Conservation (phyloP, 2,329 filamentous ascomycete species). For the Pyricularia sp. region DNA sequence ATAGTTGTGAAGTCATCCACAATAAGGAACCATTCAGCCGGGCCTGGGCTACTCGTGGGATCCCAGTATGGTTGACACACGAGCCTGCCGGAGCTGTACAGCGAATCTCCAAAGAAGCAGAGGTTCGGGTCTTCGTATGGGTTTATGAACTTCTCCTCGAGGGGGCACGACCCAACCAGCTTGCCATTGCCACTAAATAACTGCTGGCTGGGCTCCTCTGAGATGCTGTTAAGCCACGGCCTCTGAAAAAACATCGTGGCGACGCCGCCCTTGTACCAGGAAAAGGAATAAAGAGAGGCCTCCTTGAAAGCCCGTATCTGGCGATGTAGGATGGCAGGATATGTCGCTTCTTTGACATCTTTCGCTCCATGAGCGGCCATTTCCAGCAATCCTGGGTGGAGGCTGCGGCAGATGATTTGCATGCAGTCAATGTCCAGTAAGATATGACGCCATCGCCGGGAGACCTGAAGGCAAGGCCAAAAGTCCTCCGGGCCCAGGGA, state of each 20-base stretch:
- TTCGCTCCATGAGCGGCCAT: not conserved
- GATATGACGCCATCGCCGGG: constrained; percentile 5
- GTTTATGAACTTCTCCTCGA: not conserved
- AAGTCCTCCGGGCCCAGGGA: constrained; percentile 8
- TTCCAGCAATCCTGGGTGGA: not conserved
- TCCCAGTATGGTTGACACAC: not conserved
- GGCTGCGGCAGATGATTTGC: not conserved
- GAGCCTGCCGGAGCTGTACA: not conserved
- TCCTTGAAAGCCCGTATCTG: not conserved
- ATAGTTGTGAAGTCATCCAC: not conserved
- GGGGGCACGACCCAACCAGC: not conserved
- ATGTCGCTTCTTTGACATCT: not conserved
- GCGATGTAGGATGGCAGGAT: not conserved
- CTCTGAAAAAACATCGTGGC: not conserved
- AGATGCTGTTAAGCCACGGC: not conserved
- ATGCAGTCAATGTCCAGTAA: constrained; percentile 6
- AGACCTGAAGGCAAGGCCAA: constrained; percentile 9
- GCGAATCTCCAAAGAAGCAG: not conserved
- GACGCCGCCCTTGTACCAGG: not conserved
- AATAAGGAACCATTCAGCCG: not conserved
- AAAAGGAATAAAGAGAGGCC: not conserved
- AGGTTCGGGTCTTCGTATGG: no score
- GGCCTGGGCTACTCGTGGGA: not conserved
- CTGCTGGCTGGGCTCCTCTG: not conserved
- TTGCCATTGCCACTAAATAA: not conserved